Conservation (phyloP, 345 rosid species). For the Capsella bursapastoris region DNA sequence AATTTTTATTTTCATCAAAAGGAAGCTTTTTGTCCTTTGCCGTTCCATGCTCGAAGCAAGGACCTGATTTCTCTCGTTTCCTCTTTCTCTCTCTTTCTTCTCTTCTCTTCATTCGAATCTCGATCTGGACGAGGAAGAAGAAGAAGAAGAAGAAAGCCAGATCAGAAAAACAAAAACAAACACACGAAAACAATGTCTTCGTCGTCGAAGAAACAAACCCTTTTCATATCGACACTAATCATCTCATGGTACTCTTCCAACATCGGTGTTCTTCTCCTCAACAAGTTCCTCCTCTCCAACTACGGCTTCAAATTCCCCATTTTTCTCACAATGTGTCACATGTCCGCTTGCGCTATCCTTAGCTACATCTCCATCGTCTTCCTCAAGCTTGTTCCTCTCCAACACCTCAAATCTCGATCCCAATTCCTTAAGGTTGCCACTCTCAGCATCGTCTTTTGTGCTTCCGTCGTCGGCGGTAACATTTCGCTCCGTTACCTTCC, state of each 20-base stretch:
- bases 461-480: conserved; percentile 94
- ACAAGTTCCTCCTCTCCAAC: conserved; percentile 88
- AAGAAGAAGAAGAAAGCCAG: conserved; percentile 26
- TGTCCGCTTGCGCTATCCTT: conserved; percentile 85
- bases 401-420: conserved; percentile 69
- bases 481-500: conserved; percentile 86
- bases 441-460: conserved; percentile 83
- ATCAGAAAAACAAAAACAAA: background rate
- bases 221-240: conserved; percentile 66
- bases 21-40: conserved; percentile 22
- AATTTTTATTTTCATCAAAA: background rate
- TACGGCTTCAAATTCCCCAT: conserved; percentile 93
- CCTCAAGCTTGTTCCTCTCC: conserved; percentile 85
- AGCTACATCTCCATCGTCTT: conserved; percentile 89
- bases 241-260: conserved; percentile 85
- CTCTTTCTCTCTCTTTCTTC: background rate
- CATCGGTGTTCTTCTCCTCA: conserved; percentile 90
- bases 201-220: conserved; percentile 50
- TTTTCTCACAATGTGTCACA: conserved; percentile 96
- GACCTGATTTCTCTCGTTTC: conserved; percentile 40
- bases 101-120: conserved; percentile 27
- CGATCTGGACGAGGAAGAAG: conserved; percentile 41
- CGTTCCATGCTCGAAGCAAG: conserved; percentile 38
- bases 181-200: conserved; percentile 29
- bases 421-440: conserved; percentile 83